These are phyloP conservation scores for Cadophora luteo-olivacea DNA, from an alignment of 2,329 filamentous ascomycete genomes.

Conservation along the genomic window DNA sequence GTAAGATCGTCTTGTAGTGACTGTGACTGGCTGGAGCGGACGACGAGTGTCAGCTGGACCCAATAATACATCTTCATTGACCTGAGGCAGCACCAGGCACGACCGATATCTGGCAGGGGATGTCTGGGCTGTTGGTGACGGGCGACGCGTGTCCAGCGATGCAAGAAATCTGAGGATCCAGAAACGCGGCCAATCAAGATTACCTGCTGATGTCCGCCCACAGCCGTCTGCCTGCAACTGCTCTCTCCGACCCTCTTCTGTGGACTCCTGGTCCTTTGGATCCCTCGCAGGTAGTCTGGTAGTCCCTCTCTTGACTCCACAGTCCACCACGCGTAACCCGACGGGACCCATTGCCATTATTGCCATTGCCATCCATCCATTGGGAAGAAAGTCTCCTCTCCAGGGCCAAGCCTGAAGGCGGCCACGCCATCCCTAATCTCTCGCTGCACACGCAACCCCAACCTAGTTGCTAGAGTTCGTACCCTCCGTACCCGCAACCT, in stretches of 20 bases:
- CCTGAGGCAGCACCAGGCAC: conserved; percentile 3
- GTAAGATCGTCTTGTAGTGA: neutral
- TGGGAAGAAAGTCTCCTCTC: neutral
- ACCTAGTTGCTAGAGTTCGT: neutral
- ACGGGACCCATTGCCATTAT: no score
- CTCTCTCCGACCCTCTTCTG: neutral
- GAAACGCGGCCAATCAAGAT: neutral
- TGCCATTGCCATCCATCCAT: neutral
- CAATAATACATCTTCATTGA: neutral
- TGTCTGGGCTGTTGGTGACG: neutral
- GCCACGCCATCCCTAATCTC: neutral
- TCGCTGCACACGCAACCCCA: neutral
- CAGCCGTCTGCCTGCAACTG: neutral
- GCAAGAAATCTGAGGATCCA: conserved; percentile 12
- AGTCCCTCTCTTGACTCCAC: neutral
- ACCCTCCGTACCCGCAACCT: neutral
- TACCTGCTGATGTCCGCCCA: neutral
- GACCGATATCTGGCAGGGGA: neutral
- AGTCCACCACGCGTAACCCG: neutral
- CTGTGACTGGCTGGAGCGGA: conserved; percentile 1
- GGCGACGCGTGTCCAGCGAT: conserved; percentile 1
- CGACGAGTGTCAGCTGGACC: neutral
- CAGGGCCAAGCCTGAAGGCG: neutral
- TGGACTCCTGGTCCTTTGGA: no score
- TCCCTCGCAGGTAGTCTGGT: no score